A percentile compares a stretch with the other conserved stretches of the same genome.
phyloP scores from a whole-genome alignment of 78 protist genomes.

The Dictyostelium capitatum region DNA sequence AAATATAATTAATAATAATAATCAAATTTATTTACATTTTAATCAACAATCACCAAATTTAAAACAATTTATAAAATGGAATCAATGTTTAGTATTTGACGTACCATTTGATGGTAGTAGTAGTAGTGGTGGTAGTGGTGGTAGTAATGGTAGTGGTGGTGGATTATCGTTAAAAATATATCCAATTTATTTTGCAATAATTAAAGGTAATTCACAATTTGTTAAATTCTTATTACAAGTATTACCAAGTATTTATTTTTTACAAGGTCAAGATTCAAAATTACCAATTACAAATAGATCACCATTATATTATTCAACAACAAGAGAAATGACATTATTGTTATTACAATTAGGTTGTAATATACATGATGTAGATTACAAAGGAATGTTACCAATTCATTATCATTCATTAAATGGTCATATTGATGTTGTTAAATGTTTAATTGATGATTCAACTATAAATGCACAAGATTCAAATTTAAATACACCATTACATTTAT shows the following conservation, averaged over 20 bases:
- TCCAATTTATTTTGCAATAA: constrained; percentile 16
- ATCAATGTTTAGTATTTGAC: not conserved
- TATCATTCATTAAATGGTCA: constrained; percentile 39
- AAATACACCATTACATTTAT: constrained; percentile 70
- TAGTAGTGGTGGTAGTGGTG: too few species aligned
- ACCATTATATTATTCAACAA: constrained; percentile 10
- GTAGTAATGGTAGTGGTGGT: too few species aligned
- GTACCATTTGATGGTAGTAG: not conserved
- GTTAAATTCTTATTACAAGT: not conserved
- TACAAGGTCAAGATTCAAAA: not conserved
- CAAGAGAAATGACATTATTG: constrained; percentile 31
- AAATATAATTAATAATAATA: not conserved
- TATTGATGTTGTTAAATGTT: constrained; percentile 66
- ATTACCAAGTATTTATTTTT: not conserved
- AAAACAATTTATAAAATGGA: not conserved
- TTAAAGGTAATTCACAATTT: not conserved
- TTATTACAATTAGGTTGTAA: constrained; percentile 40
- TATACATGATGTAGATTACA: constrained; percentile 11
- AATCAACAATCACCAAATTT: not conserved
- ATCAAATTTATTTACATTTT: not conserved
- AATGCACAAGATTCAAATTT: constrained; percentile 30
- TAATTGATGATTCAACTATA: constrained; percentile 55
- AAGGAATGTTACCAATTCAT: constrained; percentile 67
- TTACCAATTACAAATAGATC: constrained; percentile 22
- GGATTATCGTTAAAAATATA: not conserved